Evolutionary conservation across 108 stramenopile species (phyloP).

Genomic region (Aurantiochytrium sp.): DNA sequence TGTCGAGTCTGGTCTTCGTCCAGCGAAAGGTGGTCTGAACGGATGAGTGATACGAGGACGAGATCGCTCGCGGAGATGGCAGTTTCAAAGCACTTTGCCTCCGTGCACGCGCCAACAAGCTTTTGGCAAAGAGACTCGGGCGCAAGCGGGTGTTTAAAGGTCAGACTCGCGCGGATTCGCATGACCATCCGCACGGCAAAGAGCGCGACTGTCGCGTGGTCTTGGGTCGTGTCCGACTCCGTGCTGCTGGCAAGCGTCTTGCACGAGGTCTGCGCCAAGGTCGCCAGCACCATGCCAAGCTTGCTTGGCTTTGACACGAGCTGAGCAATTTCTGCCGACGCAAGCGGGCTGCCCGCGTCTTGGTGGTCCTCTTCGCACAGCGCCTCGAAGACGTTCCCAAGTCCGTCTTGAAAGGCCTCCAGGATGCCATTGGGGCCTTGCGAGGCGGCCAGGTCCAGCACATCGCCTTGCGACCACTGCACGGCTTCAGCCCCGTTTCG

Average conservation of each 20-base stretch:
- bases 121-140: background rate
- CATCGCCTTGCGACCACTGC: too few species aligned
- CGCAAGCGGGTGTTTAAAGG: background rate
- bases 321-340: too few species aligned
- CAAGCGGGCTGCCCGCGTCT: too few species aligned
- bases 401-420: too few species aligned
- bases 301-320: background rate
- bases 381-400: too few species aligned
- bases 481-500: too few species aligned
- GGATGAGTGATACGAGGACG: background rate
- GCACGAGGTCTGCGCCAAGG: background rate
- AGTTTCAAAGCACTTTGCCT: background rate
- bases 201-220: background rate
- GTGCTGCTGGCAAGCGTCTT: background rate
- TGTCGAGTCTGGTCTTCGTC: background rate
- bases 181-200: background rate
- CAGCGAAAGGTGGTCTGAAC: background rate
- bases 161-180: background rate
- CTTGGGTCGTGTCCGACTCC: background rate
- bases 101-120: background rate
- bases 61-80: background rate
- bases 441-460: too few species aligned
- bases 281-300: background rate
- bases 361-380: too few species aligned
- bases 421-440: too few species aligned